These are phyloP conservation scores for Monosporascus sp. DNA, from an alignment of 2,329 filamentous ascomycete species.

Conservation along the genomic window DNA sequence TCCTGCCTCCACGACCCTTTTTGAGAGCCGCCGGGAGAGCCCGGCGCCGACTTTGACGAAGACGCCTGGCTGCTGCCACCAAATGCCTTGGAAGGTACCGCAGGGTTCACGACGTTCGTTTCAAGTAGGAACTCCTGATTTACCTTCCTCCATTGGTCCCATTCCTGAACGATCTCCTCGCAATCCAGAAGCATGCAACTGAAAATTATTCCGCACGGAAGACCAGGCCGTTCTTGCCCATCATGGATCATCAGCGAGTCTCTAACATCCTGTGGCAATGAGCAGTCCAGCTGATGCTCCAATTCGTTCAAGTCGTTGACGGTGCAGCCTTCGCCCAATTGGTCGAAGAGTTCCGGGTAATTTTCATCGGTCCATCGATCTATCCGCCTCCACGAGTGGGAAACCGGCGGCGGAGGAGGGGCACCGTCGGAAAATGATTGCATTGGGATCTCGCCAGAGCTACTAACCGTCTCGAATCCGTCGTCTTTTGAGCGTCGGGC, in stretches of 20 bases:
- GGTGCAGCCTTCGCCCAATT: conserved; percentile 87
- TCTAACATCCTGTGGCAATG: conserved; percentile 85
- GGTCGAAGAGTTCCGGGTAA: conserved; percentile 90
- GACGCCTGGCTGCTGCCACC: conserved; percentile 63
- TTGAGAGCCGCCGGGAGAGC: conserved; percentile 38
- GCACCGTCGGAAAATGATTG: conserved; percentile 90
- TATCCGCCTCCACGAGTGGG: conserved; percentile 90
- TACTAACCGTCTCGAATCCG: conserved; percentile 63
- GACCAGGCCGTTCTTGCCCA: conserved; percentile 91
- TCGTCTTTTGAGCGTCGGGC: conserved; percentile 60
- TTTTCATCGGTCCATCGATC: conserved; percentile 92
- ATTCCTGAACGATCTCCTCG: conserved; percentile 96
- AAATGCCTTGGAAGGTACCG: conserved; percentile 65
- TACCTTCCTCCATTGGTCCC: conserved; percentile 92
- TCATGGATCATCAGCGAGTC: conserved; percentile 90
- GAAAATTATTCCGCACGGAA: conserved; percentile 88
- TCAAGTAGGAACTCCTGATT: conserved; percentile 80
- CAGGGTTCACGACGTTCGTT: conserved; percentile 51
- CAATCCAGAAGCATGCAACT: conserved; percentile 94
- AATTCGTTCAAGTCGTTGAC: conserved; percentile 94
- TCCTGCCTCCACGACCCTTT: conserved; percentile 78
- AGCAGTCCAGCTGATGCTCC: conserved; percentile 92
- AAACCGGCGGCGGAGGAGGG: conserved; percentile 80
- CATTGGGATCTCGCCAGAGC: conserved; percentile 84
- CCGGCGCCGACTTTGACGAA: conserved; percentile 57